These are phyloP conservation scores for Trichosporon sp. DNA, from an alignment of 1,284 basidiomycete species.

Conservation along the genomic window DNA sequence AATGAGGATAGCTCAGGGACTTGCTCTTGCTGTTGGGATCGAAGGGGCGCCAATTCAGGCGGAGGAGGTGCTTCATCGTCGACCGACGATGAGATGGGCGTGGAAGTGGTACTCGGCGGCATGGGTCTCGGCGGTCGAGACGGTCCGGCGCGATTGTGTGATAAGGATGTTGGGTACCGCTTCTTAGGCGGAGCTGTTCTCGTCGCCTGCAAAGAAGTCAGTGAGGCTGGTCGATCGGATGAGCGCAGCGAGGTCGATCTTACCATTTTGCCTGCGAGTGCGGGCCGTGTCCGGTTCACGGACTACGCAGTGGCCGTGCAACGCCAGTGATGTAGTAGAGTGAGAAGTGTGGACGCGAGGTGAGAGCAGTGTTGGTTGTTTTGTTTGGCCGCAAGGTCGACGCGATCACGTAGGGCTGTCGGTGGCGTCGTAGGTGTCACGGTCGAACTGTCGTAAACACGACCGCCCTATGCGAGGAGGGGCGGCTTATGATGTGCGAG, in stretches of 20 bases:
- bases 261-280: background rate
- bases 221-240: too few species aligned
- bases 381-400: background rate
- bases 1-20: constrained; percentile 54
- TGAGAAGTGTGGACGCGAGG: background rate
- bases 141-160: constrained; percentile 21
- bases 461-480: background rate
- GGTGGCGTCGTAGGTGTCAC: constrained; percentile 3
- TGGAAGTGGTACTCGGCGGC: background rate
- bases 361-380: background rate
- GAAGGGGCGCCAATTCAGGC: constrained; percentile 9
- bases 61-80: constrained; percentile 24
- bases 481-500: background rate
- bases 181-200: constrained; percentile 2
- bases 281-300: background rate
- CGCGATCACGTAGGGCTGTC: background rate
- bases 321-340: background rate
- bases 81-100: constrained; percentile 15
- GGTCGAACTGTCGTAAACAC: constrained; percentile 1
- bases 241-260: background rate
- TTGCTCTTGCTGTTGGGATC: background rate
- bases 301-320: background rate
- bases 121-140: constrained; percentile 14
- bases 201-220: background rate
- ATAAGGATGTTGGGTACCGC: constrained; percentile 22